Percentiles rank a stretch among this genome's conserved stretches.
phyloP scores from a whole-genome alignment of 2,329 filamentous ascomycete genomes.

The Diaporthe vexans region DNA sequence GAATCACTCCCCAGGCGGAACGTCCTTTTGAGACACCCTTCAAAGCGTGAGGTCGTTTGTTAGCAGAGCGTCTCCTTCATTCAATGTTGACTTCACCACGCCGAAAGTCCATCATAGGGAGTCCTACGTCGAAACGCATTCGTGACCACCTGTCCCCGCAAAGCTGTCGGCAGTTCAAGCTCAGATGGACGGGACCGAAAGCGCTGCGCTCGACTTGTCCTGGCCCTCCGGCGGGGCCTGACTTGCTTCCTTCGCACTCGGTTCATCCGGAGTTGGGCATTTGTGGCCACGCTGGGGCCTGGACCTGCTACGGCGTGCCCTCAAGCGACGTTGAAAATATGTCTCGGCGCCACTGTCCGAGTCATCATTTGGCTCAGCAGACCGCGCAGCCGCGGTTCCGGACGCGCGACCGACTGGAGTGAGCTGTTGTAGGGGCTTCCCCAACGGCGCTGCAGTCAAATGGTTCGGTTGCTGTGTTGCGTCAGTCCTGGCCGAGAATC shows the following conservation, averaged over 20 bases:
- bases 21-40: conserved; percentile 79
- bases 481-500: background rate
- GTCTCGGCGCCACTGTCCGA: conserved; percentile 38
- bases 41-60: conserved; percentile 44
- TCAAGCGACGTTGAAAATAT: conserved; percentile 35
- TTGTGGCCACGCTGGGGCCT: conserved; percentile 7
- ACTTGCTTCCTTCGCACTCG: conserved; percentile 1
- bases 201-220: background rate
- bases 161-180: background rate
- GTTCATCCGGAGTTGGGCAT: background rate
- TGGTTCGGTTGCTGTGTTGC: background rate
- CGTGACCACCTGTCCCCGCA: background rate
- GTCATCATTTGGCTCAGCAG: background rate
- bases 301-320: conserved; percentile 21
- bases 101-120: background rate
- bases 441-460: background rate
- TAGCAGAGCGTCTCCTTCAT: background rate
- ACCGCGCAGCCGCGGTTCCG: background rate
- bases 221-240: background rate
- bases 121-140: background rate
- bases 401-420: background rate
- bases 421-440: background rate
- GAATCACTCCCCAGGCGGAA: conserved; percentile 88
- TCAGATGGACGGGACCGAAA: conserved; percentile 30
- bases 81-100: background rate